Conservation (phyloP, 495 filamentous ascomycete species). For the Podospora pseudopauciseta region DNA sequence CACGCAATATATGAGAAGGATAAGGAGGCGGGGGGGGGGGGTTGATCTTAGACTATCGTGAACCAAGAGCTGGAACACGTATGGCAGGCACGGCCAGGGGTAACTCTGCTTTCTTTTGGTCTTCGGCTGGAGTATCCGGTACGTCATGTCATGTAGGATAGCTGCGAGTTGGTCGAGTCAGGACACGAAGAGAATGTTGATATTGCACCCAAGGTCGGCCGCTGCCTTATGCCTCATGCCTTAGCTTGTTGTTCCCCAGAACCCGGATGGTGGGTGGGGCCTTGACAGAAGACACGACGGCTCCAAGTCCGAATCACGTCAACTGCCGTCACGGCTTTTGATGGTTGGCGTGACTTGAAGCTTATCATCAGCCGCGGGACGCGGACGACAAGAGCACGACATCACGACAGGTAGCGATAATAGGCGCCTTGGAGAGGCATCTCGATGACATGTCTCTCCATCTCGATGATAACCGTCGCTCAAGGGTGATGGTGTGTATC, state of each 20-base stretch:
- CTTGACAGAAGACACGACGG: not conserved
- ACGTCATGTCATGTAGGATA: not conserved
- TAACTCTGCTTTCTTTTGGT: not conserved
- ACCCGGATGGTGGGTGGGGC: not conserved
- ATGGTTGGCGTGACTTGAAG: too few relatives aligned
- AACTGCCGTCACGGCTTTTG: too few relatives aligned
- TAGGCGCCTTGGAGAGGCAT: not conserved
- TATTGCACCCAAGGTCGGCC: not conserved
- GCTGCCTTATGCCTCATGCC: not conserved
- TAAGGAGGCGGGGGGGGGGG: too few relatives aligned
- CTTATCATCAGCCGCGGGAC: too few relatives aligned
- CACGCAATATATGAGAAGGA: too few relatives aligned
- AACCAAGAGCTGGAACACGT: slow-evolving; percentile 34
- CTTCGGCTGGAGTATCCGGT: not conserved
- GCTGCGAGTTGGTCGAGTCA: not conserved
- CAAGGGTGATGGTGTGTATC: not conserved
- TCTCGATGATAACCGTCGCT: not conserved
- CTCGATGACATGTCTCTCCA: not conserved
- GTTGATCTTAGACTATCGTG: slow-evolving; percentile 8
- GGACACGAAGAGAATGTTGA: slow-evolving; percentile 5
- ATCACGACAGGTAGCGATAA: not conserved
- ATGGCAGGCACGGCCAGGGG: not conserved
- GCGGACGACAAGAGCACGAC: too few relatives aligned
- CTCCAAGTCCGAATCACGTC: not conserved
- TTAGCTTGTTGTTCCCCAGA: not conserved